Percentiles rank a stretch among this genome's conserved stretches.
Evolutionary conservation across 2,329 filamentous ascomycete genomes (phyloP).

Genomic region (Aureobasidium vineae): DNA sequence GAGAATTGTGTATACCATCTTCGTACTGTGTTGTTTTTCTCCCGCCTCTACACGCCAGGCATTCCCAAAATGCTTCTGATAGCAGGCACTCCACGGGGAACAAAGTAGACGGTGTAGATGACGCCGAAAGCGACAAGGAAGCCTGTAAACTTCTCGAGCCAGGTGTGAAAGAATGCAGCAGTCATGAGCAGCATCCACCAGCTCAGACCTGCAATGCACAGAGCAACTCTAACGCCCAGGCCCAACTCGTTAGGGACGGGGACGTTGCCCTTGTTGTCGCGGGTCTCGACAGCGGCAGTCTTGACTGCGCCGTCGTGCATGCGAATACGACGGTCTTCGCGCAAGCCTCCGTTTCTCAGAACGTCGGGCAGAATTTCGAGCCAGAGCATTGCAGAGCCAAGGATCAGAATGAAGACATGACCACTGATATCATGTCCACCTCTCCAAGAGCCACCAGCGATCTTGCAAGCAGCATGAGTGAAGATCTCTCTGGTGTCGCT

Average conservation of each 20-base stretch:
- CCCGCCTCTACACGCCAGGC: conserved; percentile 40
- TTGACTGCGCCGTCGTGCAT: conserved; percentile 63
- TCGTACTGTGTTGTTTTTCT: background rate
- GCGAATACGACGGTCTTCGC: conserved; percentile 65
- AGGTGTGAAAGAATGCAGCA: conserved; percentile 96
- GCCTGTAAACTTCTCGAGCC: conserved; percentile 80
- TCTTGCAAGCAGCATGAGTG: conserved; percentile 77
- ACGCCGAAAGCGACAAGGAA: conserved; percentile 49
- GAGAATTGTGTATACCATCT: background rate
- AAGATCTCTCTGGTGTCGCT: conserved; percentile 55
- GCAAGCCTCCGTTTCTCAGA: conserved; percentile 46
- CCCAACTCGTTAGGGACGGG: conserved; percentile 34
- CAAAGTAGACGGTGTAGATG: conserved; percentile 50
- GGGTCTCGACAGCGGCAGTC: conserved; percentile 44
- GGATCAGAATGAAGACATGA: conserved; percentile 87
- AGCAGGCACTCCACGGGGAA: conserved; percentile 46
- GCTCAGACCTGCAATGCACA: conserved; percentile 65
- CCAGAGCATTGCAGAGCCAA: conserved; percentile 76
- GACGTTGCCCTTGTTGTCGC: conserved; percentile 47
- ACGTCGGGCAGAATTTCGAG: conserved; percentile 72
- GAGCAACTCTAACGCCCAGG: conserved; percentile 54
- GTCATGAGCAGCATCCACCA: conserved; percentile 99
- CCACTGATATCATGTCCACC: conserved; percentile 97
- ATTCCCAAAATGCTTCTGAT: conserved; percentile 47
- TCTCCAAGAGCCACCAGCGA: conserved; percentile 76